Evolutionary conservation across 2,329 filamentous ascomycete genomes (phyloP), one percentile per base, ranked within the genome.

Genomic region (Colletotrichum scovillei): DNA sequence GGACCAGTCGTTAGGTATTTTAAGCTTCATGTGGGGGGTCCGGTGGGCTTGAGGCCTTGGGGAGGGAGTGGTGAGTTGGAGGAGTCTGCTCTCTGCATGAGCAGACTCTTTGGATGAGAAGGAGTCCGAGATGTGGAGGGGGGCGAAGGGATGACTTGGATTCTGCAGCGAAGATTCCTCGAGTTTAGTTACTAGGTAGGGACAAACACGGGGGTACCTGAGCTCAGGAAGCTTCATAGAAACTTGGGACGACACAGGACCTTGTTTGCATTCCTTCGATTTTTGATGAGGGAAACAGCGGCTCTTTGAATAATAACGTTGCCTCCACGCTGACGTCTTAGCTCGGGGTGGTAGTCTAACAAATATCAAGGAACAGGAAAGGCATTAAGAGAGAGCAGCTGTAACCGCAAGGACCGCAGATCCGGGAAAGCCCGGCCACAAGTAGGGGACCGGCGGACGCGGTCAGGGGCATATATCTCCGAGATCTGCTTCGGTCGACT

Each of bases 11-110:
- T 42, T 42, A 2, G 26, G 19, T 55, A 30, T 24, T 35, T 26
- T 12, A 19, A 63, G 60, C 60, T 63, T 63, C 60, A 63, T 53
- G 60, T 63, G 60, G 60, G 60, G 60, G 32, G 11, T 35, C 30
- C 30, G 11, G 32, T 63, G 60, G 60, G 60, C 38, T 26, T 19
- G 24, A 22, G 11, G 19, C 42, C 22, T 63, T 28, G 9, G 22
- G 32, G 60, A n/a, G 52, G 30, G 30, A 32, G 4, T 35, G 11
- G 32, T 35, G 32, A 35, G 28, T 19, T 16, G 38, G 38, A 42
- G 38, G 38, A 38, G 3, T 49, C 42, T 49, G 42, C 19, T 49
- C 6, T 49, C 42, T 49, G 42, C 19, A 49, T 19, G 42, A 49
- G 42, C 63, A 42, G 24, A 22, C 24, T 11, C 28, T 28, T 35